Evolutionary conservation across 805 yeast species (phyloP).

Genomic region (Schizosaccharomyces cryophilus): DNA sequence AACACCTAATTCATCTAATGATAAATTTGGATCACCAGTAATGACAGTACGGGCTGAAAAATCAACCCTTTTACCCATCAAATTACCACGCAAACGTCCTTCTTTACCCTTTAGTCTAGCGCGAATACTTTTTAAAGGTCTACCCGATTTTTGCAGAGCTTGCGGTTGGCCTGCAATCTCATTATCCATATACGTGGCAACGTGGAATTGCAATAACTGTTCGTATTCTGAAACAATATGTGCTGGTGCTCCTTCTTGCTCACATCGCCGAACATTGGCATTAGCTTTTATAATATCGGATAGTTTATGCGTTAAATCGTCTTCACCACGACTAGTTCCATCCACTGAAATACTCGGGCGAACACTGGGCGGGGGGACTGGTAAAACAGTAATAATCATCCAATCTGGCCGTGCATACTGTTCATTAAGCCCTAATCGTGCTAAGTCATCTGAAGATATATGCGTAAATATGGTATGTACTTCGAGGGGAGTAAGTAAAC

Average conservation of each 20-base stretch:
- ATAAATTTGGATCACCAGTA: conserved; percentile 95
- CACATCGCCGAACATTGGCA: conserved; percentile 87
- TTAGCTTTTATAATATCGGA: conserved; percentile 94
- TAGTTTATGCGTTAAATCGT: conserved; percentile 88
- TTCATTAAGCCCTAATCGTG: conserved; percentile 66
- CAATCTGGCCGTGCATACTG: conserved; percentile 97
- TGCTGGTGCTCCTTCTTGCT: conserved; percentile 97
- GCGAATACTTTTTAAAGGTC: conserved; percentile 94
- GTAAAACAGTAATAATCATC: conserved; percentile 90
- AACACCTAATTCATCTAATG: conserved; percentile 95
- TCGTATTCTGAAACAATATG: conserved; percentile 94
- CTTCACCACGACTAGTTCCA: conserved; percentile 96
- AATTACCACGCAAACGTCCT: conserved; percentile 93
- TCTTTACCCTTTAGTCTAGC: conserved; percentile 99
- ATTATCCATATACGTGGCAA: conserved; percentile 97
- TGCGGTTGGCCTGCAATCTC: conserved; percentile 99
- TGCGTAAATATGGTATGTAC: conserved; percentile 78
- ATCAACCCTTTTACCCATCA: conserved; percentile 98
- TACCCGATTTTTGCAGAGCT: conserved; percentile 92
- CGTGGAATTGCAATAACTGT: conserved; percentile 83
- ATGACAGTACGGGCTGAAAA: conserved; percentile 97
- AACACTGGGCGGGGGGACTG: conserved; percentile 98
- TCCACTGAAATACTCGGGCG: conserved; percentile 96
- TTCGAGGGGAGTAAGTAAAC: conserved; percentile 69
- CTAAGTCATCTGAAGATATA: conserved; percentile 63